Evolutionary conservation across 2,329 filamentous ascomycete genomes (phyloP), one percentile per base, ranked within the genome.

Genomic region (Aureobasidium musti): DNA sequence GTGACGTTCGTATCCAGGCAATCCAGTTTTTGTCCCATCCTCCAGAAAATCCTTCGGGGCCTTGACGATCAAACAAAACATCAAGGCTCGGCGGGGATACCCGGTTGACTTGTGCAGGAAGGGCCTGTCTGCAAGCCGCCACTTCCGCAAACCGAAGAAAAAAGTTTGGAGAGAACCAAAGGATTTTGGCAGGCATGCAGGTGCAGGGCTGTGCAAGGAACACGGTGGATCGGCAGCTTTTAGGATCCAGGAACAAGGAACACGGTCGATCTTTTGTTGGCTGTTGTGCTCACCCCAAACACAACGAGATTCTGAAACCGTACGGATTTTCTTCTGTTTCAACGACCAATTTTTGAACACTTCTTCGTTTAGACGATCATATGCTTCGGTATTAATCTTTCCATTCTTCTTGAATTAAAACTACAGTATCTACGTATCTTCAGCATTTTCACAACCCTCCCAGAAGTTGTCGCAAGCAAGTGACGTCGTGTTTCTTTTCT

Each of bases 31-130:
- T 33, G 17, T 23, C 13, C 35, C 35, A 14, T 39, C 35, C 39
- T 19, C 35, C n/a, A 1, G 10, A 21, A 33, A 39, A 28, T 56
- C 26, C 33, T 13, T 60, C n/a, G 41, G 39, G 28, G 41, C 41
- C 41, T 35, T 61, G 57, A 23, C 57, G 57, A 61, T 61, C 57
- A 61, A 61, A 61, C 57, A 61, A 47, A 61, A 61, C 57, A 61
- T 59, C 41, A 47, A 37, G 57, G 6, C 30, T 35, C 43, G 30
- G 57, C 57, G 41, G 43, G 41, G 57, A 61, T 61, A 61, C 57
- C 57, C 57, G 57, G 57, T 61, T 61, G 57, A 61, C n/a, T 61
- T 49, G 57, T 61, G 57, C 57, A 61, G 41, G n/a, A 39, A 57
- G 28, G 26, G 39, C 21, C 17, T 33, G 23, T 8, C 6, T 17